Evolutionary conservation across 148 eudicot genomes (phyloP), one percentile per base, ranked within the genome.

Genomic region (Chenopodium berlandieri): DNA sequence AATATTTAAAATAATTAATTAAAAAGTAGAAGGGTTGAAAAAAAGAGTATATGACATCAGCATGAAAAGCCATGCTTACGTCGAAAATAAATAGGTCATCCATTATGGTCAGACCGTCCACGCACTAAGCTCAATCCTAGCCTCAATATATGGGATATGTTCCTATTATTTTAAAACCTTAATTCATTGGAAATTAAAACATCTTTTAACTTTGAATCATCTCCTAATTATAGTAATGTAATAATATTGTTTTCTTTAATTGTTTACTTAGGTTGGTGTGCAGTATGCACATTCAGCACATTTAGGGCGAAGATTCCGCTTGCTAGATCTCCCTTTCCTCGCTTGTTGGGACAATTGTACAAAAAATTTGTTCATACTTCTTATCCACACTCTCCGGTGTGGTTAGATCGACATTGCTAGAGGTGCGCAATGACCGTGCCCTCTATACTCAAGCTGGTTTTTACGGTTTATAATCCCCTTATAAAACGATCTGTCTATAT

Each of bases 51-150:
- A 25, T 84, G 81, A 84, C 82, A 77, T 84, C 82, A 84, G 10
- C 8, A 20, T 20, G 16, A 54, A 46, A 37, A 40, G n/a, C 63
- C 12, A 52, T 76, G 81, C 75, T 81, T 66, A 84, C 84, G 86
- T 81, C 1, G 6, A 14, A 30, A 25, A 9, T 54, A 47, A 58
- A 23, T 34, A 65, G 52, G 81, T 81, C 84, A 84, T 54, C 82
- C 83, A 73, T 70, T 54, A 2, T 54, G 60, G 60, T 14, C 60
- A 50, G 54, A 12, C 14, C 10, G 14, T 16, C 60, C 60, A 54
- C 60, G 60, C 60, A 13, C 60, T 84, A 44, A 76, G 30, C 79
- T 54, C 32, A 77, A 82, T 9, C 16, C 9, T 25, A 27, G 44
- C 72, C 56, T 65, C 62, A 73, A 81, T 12, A 48, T 16, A 71